Evolutionary conservation across 2,329 filamentous ascomycete genomes (phyloP).

Genomic region (Fusarium sp.): DNA sequence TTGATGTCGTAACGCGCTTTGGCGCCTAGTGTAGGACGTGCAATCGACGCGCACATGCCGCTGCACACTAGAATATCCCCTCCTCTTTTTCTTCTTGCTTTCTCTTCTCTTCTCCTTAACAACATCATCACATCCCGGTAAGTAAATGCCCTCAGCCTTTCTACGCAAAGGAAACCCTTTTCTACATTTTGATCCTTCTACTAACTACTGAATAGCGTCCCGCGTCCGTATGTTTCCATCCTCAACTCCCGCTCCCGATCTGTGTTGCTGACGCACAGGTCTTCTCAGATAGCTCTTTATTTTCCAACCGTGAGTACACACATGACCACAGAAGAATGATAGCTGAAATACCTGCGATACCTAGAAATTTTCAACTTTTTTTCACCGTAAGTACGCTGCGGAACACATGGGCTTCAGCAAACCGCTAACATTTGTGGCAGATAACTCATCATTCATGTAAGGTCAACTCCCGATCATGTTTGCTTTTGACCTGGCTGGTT

Average conservation of each 20-base stretch:
- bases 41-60: neutral
- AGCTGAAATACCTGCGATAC: too few relatives aligned
- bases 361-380: too few relatives aligned
- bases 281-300: neutral
- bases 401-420: too few relatives aligned
- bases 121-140: neutral
- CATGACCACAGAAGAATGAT: too few relatives aligned
- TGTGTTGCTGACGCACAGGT: neutral
- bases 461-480: too few relatives aligned
- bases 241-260: neutral
- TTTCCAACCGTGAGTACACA: neutral
- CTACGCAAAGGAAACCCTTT: neutral
- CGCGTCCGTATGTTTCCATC: neutral
- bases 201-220: neutral
- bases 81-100: neutral
- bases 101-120: neutral
- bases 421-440: too few relatives aligned
- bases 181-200: neutral
- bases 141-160: too few relatives aligned
- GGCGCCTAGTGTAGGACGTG: neutral
- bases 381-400: too few relatives aligned
- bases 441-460: too few relatives aligned
- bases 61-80: neutral
- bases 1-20: accelerated
- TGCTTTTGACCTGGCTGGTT: too few relatives aligned